A percentile compares a stretch with the other conserved stretches of the same genome.
Evolutionary conservation across 108 stramenopile species (phyloP).

Genomic region (Skeletonema potamos): DNA sequence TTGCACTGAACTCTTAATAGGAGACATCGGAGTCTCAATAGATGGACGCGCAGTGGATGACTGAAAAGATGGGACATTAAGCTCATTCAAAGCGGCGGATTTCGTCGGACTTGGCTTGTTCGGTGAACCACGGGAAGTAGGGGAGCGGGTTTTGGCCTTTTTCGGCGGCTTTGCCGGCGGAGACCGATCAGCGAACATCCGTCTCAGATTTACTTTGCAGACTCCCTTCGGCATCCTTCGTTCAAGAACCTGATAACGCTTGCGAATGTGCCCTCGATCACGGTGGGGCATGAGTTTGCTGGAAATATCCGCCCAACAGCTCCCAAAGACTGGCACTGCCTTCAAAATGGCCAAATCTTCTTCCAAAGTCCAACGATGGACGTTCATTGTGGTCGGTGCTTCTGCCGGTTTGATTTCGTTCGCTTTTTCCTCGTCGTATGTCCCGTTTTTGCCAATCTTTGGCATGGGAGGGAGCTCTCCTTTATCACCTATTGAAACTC

Average conservation of each 20-base stretch:
- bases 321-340: conserved; percentile 79
- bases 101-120: conserved; percentile 12
- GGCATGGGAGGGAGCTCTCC: conserved; percentile 74
- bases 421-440: conserved; percentile 52
- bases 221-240: conserved; percentile 64
- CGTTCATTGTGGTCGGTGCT: conserved; percentile 79
- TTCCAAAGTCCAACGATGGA: conserved; percentile 87
- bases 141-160: neutral
- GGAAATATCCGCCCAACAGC: conserved; percentile 83
- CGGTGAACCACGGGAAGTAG: neutral
- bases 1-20: conserved; percentile 14
- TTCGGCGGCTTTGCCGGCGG: conserved; percentile 12
- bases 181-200: neutral
- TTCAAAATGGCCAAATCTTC: conserved; percentile 80
- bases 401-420: conserved; percentile 49
- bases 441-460: conserved; percentile 38
- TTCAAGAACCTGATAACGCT: conserved; percentile 85
- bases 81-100: conserved; percentile 8
- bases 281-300: conserved; percentile 80
- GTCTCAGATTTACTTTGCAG: conserved; percentile 33
- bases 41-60: neutral
- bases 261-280: conserved; percentile 81
- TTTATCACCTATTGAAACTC: conserved; percentile 64
- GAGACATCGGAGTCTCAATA: conserved; percentile 8
- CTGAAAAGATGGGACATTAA: conserved; percentile 1